These are phyloP conservation scores for Endocarpon pusillum DNA, from an alignment of 495 filamentous ascomycete species.

Conservation along the genomic window DNA sequence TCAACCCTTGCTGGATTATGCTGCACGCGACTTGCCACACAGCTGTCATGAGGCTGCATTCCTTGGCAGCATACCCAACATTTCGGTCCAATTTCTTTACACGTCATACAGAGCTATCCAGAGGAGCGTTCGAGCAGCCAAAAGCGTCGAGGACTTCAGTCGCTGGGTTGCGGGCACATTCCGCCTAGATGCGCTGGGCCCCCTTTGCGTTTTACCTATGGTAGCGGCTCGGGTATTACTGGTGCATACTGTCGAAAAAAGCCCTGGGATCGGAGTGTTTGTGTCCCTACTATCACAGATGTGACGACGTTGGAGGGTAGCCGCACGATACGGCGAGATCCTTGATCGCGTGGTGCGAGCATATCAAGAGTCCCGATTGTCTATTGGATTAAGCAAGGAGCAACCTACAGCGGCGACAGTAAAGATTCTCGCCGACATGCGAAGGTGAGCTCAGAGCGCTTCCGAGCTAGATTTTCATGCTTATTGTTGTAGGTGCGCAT, in stretches of 20 bases:
- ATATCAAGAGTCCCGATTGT: constrained; percentile 29
- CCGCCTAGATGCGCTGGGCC: constrained; percentile 63
- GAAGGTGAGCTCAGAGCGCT: constrained; percentile 45
- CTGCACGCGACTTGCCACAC: constrained; percentile 71
- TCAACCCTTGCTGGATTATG: constrained; percentile 77
- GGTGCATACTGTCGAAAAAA: constrained; percentile 75
- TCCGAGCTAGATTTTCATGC: too few species aligned
- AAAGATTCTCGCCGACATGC: constrained; percentile 77
- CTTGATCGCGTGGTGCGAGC: constrained; percentile 72
- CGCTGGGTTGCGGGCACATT: constrained; percentile 55
- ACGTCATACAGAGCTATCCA: constrained; percentile 66
- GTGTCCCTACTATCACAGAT: constrained; percentile 65
- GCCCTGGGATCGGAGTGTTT: constrained; percentile 58
- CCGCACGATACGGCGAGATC: constrained; percentile 63
- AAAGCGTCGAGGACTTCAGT: constrained; percentile 63
- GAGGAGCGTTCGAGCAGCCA: constrained; percentile 62
- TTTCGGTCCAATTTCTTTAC: constrained; percentile 73
- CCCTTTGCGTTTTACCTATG: constrained; percentile 80
- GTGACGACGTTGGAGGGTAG: constrained; percentile 71
- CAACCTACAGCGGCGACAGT: constrained; percentile 66
- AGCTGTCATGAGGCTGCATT: constrained; percentile 74
- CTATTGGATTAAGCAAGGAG: constrained; percentile 32
- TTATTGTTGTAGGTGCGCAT: constrained; percentile 30
- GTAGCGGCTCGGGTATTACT: constrained; percentile 74
- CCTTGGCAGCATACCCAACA: constrained; percentile 82